Conservation (phyloP, 805 yeast species). For the Metahyphopichia silvanorum region DNA sequence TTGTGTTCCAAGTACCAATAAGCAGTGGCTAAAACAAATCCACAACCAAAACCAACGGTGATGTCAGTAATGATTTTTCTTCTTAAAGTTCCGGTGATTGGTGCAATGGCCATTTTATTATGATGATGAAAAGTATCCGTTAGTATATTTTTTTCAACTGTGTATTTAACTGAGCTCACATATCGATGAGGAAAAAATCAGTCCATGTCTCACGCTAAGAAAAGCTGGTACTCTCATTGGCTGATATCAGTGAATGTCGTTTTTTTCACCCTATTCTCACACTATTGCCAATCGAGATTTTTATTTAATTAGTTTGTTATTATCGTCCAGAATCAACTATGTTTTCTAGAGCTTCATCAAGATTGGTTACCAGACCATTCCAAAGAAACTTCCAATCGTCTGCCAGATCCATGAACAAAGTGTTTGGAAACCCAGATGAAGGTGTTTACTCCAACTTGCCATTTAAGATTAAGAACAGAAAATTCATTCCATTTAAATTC, state of each 20-base stretch:
- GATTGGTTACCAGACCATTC: constrained; percentile 6
- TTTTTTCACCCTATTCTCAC: background rate
- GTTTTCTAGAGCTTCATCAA: constrained; percentile 20
- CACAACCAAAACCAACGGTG: constrained; percentile 60
- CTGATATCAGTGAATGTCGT: constrained; percentile 1
- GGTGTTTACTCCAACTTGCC: constrained; percentile 94
- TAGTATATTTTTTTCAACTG: too few species aligned
- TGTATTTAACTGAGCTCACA: too few species aligned
- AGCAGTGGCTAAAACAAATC: constrained; percentile 56
- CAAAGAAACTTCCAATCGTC: constrained; percentile 46
- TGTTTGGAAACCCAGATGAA: constrained; percentile 37
- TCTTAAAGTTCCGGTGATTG: constrained; percentile 80
- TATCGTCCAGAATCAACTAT: constrained; percentile 7
- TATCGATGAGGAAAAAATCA: constrained; percentile 3
- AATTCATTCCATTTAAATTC: constrained; percentile 73
- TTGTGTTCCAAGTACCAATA: constrained; percentile 90
- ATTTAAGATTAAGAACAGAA: constrained; percentile 90
- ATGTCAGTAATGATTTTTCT: constrained; percentile 80
- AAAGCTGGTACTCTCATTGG: constrained; percentile 10
- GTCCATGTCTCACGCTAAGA: constrained; percentile 5
- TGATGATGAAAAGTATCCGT: too few species aligned
- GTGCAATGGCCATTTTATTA: constrained; percentile 67
- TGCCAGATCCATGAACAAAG: constrained; percentile 30
- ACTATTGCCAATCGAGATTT: too few species aligned
- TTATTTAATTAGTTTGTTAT: background rate